phyloP scores from a whole-genome alignment of 805 yeast genomes.

The Saturnispora silvae region DNA sequence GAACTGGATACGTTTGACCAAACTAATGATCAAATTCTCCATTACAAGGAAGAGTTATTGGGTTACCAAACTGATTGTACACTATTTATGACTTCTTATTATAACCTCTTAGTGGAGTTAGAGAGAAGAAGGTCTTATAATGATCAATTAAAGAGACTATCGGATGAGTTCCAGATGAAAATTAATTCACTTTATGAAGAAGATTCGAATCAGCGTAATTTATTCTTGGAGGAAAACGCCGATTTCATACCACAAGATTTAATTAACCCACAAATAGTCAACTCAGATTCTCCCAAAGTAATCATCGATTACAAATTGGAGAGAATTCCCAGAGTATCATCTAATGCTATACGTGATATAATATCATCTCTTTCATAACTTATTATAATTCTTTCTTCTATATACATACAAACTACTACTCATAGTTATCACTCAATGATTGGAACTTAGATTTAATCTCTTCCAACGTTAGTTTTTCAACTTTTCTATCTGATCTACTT shows the following conservation, averaged over 20 bases:
- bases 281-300: conserved; percentile 17
- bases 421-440: conserved; percentile 38
- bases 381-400: conserved; percentile 3
- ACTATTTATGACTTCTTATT: conserved; percentile 41
- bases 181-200: conserved; percentile 30
- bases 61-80: conserved; percentile 35
- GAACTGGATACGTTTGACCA: conserved; percentile 4
- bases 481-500: conserved; percentile 38
- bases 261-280: conserved; percentile 17
- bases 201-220: conserved; percentile 33
- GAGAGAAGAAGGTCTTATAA: conserved; percentile 38
- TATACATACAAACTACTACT: conserved; percentile 20
- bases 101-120: conserved; percentile 40
- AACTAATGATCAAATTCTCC: conserved; percentile 9
- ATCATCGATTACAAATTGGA: conserved; percentile 17
- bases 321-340: conserved; percentile 15
- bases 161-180: conserved; percentile 32
- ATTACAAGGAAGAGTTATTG: conserved; percentile 11
- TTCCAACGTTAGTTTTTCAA: conserved; percentile 34
- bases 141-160: conserved; percentile 28
- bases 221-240: conserved; percentile 39
- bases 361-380: conserved; percentile 3
- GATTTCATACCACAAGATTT: conserved; percentile 41
- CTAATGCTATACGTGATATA: conserved; percentile 15
- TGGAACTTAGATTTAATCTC: conserved; percentile 46